Evolutionary conservation across 1,284 basidiomycete species (phyloP).

Genomic region (Grifola frondosa): DNA sequence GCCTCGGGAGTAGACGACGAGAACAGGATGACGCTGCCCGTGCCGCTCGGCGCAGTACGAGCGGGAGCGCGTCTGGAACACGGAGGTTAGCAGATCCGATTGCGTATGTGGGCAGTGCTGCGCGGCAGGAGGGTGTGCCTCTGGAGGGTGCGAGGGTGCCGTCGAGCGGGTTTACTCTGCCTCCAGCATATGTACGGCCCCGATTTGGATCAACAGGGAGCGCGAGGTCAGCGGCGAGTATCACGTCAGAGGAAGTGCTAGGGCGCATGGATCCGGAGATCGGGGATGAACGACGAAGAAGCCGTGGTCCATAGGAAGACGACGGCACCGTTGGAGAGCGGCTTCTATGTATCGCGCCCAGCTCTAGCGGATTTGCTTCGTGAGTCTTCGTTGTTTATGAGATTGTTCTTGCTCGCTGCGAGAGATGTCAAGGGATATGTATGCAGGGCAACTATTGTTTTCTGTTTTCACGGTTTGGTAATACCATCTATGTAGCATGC

Average conservation of each 20-base stretch:
- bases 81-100: slow-evolving; percentile 9
- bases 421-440: not conserved
- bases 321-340: too few species aligned
- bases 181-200: slow-evolving; percentile 24
- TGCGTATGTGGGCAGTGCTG: slow-evolving; percentile 6
- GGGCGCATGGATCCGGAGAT: slow-evolving; percentile 35
- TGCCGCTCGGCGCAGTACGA: too few species aligned
- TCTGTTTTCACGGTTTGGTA: slow-evolving; percentile 1
- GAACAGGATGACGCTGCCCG: too few species aligned
- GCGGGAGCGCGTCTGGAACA: slow-evolving; percentile 11
- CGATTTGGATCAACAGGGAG: slow-evolving; percentile 30
- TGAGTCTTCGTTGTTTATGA: slow-evolving; percentile 4
- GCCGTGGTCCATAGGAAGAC: slow-evolving; percentile 7
- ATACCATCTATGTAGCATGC: slow-evolving; percentile 23
- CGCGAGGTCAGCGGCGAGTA: slow-evolving; percentile 29
- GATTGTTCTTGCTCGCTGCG: not conserved
- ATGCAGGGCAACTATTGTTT: not conserved
- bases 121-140: slow-evolving; percentile 13
- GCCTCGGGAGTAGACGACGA: slow-evolving; percentile 27
- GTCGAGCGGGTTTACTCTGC: slow-evolving; percentile 11
- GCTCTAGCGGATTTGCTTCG: too few species aligned
- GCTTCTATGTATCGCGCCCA: too few species aligned
- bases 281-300: slow-evolving; percentile 21
- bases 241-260: slow-evolving; percentile 34
- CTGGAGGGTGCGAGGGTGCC: slow-evolving; percentile 10